Base-by-base conservation (phyloP, 805 yeast genomes). In the Candida ortonii region DNA sequence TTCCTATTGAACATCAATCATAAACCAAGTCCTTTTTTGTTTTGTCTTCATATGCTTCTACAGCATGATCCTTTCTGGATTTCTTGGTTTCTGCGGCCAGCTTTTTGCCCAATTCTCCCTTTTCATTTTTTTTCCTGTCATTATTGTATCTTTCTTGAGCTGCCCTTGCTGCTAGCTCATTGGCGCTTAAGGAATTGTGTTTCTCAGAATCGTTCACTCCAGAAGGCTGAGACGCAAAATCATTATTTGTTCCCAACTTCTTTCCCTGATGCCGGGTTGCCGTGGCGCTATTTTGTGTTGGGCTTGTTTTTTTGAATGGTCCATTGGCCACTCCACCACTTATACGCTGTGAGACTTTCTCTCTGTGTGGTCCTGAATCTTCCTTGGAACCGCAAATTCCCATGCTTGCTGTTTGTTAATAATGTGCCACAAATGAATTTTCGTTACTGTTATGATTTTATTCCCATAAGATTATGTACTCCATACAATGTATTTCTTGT, bases 111-210 rank as follows among this genome's bases (percentile, higher is more conserved):
- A 56, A 33, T 16, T 44, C 44, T 7, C 61, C 61, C 14, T 36
- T 35, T 23, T 51, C 44, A 15, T 50, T 47, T 25, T 43, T 43
- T 13, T 25, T 20, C 20, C 36, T 42, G 5, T 36, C 49, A 20
- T 43, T 28, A 7, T 36, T 38, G 10, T 28, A 41, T 29, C 61
- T 36, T 9, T 43, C 41, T 23, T 50, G 44, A 6, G 61, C 61
- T 4, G 61, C 61, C 21, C 43, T 35, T 7, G 60, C 60, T 8
- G 59, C 60, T 33, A 53, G 19, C 28, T 51, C 50, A 27, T 47
- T 50, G 2, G 58, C 60, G 30, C 36, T 25, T 27, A 44, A 25
- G 12, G 14, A 15, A n/a, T n/a, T n/a, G n/a, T n/a, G n/a, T n/a
- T n/a, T n/a, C 18, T 22, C n/a, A 3, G 34, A 14, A 9, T 12